Evolutionary conservation across 495 filamentous ascomycete species (phyloP).

Genomic region (Neurospora terricola): DNA sequence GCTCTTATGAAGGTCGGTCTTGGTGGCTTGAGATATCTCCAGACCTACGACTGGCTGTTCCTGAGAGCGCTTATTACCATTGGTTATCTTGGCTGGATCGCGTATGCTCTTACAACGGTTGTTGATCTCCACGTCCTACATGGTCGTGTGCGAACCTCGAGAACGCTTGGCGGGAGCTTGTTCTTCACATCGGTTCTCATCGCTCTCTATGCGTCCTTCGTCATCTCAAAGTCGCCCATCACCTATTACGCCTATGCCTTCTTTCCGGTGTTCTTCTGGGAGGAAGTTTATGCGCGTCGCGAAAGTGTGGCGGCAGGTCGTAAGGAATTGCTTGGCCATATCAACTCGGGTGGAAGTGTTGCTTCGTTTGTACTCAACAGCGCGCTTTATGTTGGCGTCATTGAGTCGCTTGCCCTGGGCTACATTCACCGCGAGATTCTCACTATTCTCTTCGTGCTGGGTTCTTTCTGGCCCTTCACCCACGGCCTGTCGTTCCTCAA

Average conservation of each 20-base stretch:
- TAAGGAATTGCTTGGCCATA: slow-evolving; percentile 56
- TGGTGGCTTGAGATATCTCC: slow-evolving; percentile 83
- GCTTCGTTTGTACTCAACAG: slow-evolving; percentile 51
- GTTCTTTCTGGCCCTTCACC: slow-evolving; percentile 64
- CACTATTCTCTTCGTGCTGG: slow-evolving; percentile 67
- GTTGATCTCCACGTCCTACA: slow-evolving; percentile 84
- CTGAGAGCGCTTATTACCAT: slow-evolving; percentile 79
- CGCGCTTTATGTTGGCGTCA: slow-evolving; percentile 55
- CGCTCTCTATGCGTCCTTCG: slow-evolving; percentile 65
- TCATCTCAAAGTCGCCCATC: slow-evolving; percentile 65
- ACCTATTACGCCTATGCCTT: slow-evolving; percentile 89
- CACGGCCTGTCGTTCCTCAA: slow-evolving; percentile 66
- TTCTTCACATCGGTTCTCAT: slow-evolving; percentile 70
- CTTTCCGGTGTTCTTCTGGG: slow-evolving; percentile 94
- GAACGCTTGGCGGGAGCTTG: slow-evolving; percentile 48
- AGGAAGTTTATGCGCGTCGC: slow-evolving; percentile 80
- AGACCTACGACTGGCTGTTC: slow-evolving; percentile 97
- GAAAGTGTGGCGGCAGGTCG: slow-evolving; percentile 58
- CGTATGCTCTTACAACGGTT: slow-evolving; percentile 85
- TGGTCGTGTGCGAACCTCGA: slow-evolving; percentile 53
- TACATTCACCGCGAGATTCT: slow-evolving; percentile 88
- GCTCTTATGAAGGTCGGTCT: slow-evolving; percentile 68
- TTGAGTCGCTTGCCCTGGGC: slow-evolving; percentile 69
- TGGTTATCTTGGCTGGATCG: slow-evolving; percentile 97
- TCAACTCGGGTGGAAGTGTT: slow-evolving; percentile 46